A percentile compares a stretch with the other conserved stretches of the same genome.
phyloP scores from a whole-genome alignment of 164 flowering plant genomes.

The Sextonia rubra region DNA sequence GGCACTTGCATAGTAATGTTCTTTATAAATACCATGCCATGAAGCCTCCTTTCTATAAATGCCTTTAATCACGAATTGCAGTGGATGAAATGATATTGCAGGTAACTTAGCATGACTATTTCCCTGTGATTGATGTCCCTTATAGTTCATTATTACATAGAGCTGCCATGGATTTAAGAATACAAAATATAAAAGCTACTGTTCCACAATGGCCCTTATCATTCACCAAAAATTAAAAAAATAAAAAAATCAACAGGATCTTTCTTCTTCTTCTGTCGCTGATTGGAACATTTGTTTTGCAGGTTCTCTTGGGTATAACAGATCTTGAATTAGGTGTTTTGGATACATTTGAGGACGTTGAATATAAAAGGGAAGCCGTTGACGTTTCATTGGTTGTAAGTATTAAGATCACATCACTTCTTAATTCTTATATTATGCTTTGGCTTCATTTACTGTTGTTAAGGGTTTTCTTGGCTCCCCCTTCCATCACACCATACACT shows the following conservation, averaged over 20 bases:
- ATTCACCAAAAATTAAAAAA: background rate
- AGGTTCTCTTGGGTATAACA: slow-evolving; percentile 69
- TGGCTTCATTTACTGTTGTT: background rate
- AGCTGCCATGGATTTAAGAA: background rate
- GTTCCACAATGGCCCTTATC: background rate
- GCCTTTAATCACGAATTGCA: no score
- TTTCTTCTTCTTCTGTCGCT: background rate
- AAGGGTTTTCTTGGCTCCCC: background rate
- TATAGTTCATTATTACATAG: background rate
- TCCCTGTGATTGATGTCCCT: background rate
- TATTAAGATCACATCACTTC: slow-evolving; percentile 1
- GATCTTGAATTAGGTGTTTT: slow-evolving; percentile 59
- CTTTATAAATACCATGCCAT: background rate
- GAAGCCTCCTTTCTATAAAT: background rate
- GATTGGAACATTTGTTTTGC: slow-evolving; percentile 12
- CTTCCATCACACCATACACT: background rate
- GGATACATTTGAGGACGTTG: slow-evolving; percentile 79
- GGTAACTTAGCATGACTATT: background rate
- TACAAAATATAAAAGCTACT: background rate
- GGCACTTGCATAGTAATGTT: no score
- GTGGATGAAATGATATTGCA: background rate
- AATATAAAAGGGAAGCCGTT: slow-evolving; percentile 60
- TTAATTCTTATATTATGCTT: background rate
- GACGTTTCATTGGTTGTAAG: slow-evolving; percentile 55
- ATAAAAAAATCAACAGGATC: background rate